Evolutionary conservation across 2,329 filamentous ascomycete genomes (phyloP).

Genomic region (Verticillium longisporum): DNA sequence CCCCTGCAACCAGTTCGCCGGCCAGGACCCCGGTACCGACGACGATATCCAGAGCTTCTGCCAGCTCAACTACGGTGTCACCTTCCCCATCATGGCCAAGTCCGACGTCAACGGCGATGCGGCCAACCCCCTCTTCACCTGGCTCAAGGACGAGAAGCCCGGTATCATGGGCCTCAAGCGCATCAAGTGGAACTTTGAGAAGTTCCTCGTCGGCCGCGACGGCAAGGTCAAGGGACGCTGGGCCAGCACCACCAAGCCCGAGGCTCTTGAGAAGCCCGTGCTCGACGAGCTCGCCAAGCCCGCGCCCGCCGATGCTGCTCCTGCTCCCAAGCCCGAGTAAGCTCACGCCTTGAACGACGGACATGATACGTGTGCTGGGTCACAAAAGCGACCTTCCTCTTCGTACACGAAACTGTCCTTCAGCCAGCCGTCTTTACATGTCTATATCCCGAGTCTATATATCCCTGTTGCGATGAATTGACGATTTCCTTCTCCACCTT

Average conservation of each 20-base stretch:
- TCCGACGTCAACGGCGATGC: slow-evolving; percentile 86
- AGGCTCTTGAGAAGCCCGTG: slow-evolving; percentile 68
- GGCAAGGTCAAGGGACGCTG: slow-evolving; percentile 81
- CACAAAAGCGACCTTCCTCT: neutral
- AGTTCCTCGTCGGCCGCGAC: slow-evolving; percentile 84
- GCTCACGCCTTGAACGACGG: neutral
- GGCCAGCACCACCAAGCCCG: slow-evolving; percentile 84
- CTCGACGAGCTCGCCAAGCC: slow-evolving; percentile 62
- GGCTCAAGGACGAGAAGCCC: slow-evolving; percentile 65
- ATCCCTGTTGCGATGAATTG: neutral
- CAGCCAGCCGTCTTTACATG: neutral
- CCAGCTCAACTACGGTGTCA: slow-evolving; percentile 89
- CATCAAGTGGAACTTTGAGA: slow-evolving; percentile 99
- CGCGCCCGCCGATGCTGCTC: neutral
- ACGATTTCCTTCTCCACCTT: neutral
- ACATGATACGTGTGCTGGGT: neutral
- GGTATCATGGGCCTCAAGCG: slow-evolving; percentile 82
- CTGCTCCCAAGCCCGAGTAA: neutral
- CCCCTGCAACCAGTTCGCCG: slow-evolving; percentile 96
- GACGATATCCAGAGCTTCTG: slow-evolving; percentile 81
- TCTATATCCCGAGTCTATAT: neutral
- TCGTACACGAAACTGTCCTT: neutral
- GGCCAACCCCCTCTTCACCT: slow-evolving; percentile 74
- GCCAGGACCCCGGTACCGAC: slow-evolving; percentile 79
- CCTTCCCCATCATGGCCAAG: slow-evolving; percentile 87